Evolutionary conservation across 164 flowering plant species (phyloP), one percentile per base, ranked within the genome.

Genomic region (Piper longum): DNA sequence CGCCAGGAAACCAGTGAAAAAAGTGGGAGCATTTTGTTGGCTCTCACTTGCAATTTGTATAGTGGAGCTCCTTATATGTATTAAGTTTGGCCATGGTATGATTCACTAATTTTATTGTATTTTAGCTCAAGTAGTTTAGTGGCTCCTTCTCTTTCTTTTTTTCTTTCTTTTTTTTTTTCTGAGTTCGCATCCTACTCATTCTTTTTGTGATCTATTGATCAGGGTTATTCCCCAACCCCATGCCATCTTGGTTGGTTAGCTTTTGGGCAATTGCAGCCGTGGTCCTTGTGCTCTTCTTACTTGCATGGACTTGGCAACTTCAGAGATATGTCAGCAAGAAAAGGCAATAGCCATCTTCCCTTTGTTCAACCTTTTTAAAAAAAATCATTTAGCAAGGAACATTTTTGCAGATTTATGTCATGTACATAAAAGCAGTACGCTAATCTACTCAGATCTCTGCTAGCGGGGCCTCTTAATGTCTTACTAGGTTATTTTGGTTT

Each of bases 1-100:
- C 36, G 36, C 36, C 80, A 81, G 89, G 63, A 79, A 81, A 78
- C 76, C 83, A 6, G 75, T 75, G 52, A 95, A 77, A 73, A 93
- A 83, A 72, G 87, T 95, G 19, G 99, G 99, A 58, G 84, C 97
- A 14, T 86, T 89, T 67, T 91, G 97, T 63, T 95, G 99, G 99
- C 87, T 91, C 43, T 88, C 97, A 6, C 77, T 95, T 61, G 99
- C 95, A 14, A 88, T 95, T 41, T 91, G 99, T 83, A 88, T 95
- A 17, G 80, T 95, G 43, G 99, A 95, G 63, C 93, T 95, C 64
- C 96, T 95, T 62, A 89, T 91, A 43, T 95, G 99, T 70, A 86
- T 89, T 81, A 95, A 95, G 79, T 91, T 91, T 79, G 97, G 99
- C 67, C 87, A 84, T 74, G 99, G 99, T 93, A 73, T 61, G 77